Base-by-base conservation (phyloP, 2,329 filamentous ascomycete species). In the Tolypocladium endophyticum region DNA sequence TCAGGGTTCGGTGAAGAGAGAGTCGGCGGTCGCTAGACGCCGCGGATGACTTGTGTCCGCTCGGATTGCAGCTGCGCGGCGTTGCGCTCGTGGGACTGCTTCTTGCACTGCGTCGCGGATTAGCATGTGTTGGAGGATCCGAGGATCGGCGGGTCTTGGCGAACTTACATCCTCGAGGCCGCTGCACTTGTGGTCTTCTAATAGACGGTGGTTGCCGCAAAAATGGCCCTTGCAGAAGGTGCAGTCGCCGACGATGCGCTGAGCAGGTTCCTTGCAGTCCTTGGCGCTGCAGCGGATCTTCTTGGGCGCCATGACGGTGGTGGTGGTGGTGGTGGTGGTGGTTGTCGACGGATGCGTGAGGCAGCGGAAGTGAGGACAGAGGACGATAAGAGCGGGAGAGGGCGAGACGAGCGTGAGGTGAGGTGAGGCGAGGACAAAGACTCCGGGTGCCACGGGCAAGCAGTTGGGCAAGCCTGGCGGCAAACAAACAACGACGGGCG, bases 201-300 rank as follows among this genome's bases (percentile, higher is more conserved):
- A 77, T 77, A 97, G 83, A 60, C 94, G 84, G 77, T 99, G 94
- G 79, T 92, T 96, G 68, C 90, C 90, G 77, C 94, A 99, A 80
- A 90, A 97, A 73, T 95, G 90, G 54, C 92, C 92, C 59, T 88
- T 81, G 79, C 94, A 99, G 81, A 97, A 97, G 62, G 87, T 88
- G 77, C 94, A 99, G 79, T 97, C 93, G 59, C 94, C 94, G 61
- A 97, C 90, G 70, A 99, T 97, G 65, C 90, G 88, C 75, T 97
- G 92, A 20, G 92, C 92, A 36, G 84, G 83, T 68, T 91, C 87
- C 72, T 86, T 90, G 85, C 94, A 97, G 67, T 92, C 87, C 76
- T 93, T 92, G 79, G 90, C 92, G 65, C 82, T 88, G 81, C 94
- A 97, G 68, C 89, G 87, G 67, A 88, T 86, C 81, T 89, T 91